Base-by-base conservation (phyloP, 345 rosid species). In the Citrus sp. region DNA sequence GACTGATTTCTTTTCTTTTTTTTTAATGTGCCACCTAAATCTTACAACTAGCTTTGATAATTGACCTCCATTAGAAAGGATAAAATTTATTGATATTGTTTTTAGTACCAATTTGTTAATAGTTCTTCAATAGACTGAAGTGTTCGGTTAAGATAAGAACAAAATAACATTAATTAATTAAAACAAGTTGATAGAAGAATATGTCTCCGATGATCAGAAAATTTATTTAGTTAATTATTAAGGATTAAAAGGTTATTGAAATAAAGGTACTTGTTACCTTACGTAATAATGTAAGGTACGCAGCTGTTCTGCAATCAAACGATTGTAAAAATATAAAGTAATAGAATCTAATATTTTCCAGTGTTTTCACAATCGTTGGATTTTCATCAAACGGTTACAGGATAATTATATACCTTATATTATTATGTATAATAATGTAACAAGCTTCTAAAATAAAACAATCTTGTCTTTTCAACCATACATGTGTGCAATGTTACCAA, bases 321-420 rank as follows among this genome's bases (percentile, higher is more conserved):
- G 6, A 0, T 5, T 34, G 35, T 34, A 34, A 34, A 34, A 34
- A 5, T 34, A 34, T 34, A 34, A 34, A 34, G 0, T 0, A 34
- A 34, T 5, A 4, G 6, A 34, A 34, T 34, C 3, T 0, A 2
- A 30, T 30, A 2, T 30, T 30, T 30, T 30, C 0, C 0, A 4
- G 0, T 34, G 0, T 34, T 34, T 34, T 34, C 6, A 5, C 0
- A 34, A 1, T 3, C 1, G 1, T 34, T 34, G 0, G 4, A 34
- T 34, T 34, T 34, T 5, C 6, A 34, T 34, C 1, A 5, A 34
- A 34, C 1, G 6, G 0, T 34, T 34, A 34, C 35, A 0, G 0
- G 6, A 34, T 34, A 34, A 34, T 34, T 34, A 34, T 34, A 34
- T 34, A 5, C 6, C 35, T 34, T 34, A 5, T 0, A 34, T 34